Percentiles rank a stretch among this genome's conserved stretches.
These are phyloP conservation scores for Lipomyces yamadae DNA, from an alignment of 805 yeast species.

Conservation along the genomic window DNA sequence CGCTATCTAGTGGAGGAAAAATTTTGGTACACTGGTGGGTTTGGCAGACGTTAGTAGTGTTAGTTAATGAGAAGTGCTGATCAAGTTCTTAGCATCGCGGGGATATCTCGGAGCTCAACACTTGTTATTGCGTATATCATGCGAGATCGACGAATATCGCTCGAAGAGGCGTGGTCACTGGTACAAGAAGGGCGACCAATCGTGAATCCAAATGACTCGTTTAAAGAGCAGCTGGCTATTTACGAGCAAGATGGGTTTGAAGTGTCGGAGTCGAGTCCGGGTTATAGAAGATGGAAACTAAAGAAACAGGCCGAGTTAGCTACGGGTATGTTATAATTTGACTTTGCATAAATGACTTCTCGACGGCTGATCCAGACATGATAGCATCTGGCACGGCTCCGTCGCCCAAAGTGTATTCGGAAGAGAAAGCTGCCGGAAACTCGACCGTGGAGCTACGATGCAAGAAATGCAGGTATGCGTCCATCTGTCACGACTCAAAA, in stretches of 20 bases:
- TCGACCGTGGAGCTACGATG: slow-evolving; percentile 58
- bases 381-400: slow-evolving; percentile 40
- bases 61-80: slow-evolving; percentile 51
- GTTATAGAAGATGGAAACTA: slow-evolving; percentile 51
- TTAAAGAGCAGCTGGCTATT: slow-evolving; percentile 70
- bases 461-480: slow-evolving; percentile 71
- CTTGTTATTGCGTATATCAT: slow-evolving; percentile 86
- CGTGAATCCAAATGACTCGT: slow-evolving; percentile 74
- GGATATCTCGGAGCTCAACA: slow-evolving; percentile 88
- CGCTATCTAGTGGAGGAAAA: slow-evolving; percentile 45
- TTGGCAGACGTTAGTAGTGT: slow-evolving; percentile 45
- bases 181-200: slow-evolving; percentile 65
- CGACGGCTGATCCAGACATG: background rate
- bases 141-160: slow-evolving; percentile 66
- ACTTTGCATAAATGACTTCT: background rate
- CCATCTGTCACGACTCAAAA: background rate
- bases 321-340: slow-evolving; percentile 40
- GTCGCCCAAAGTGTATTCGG: slow-evolving; percentile 50
- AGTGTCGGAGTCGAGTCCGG: slow-evolving; percentile 42
- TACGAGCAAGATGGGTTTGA: slow-evolving; percentile 55
- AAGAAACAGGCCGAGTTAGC: slow-evolving; percentile 41
- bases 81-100: slow-evolving; percentile 76
- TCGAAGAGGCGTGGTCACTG: slow-evolving; percentile 72
- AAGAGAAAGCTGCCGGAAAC: slow-evolving; percentile 30
- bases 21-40: slow-evolving; percentile 50